A percentile compares a stretch with the other conserved stretches of the same genome.
phyloP scores from a whole-genome alignment of 1,139 yeast genomes.

The Oligophagozyma castellii region DNA sequence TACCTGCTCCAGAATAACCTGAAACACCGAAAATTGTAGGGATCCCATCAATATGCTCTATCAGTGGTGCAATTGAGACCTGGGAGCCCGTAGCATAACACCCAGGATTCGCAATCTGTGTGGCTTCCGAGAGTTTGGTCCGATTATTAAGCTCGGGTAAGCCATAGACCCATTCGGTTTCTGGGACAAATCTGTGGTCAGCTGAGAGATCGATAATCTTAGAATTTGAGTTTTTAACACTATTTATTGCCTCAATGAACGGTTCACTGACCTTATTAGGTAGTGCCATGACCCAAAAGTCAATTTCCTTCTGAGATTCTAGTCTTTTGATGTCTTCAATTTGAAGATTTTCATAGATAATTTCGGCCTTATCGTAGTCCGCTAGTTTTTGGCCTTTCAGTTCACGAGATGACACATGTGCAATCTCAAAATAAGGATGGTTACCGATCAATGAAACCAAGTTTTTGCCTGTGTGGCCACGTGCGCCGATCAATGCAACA shows the following conservation, averaged over 20 bases:
- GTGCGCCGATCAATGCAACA: conserved; percentile 93
- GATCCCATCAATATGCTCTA: conserved; percentile 45
- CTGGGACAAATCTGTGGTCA: conserved; percentile 83
- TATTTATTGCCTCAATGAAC: conserved; percentile 84
- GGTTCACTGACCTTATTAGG: conserved; percentile 98
- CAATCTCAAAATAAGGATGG: conserved; percentile 76
- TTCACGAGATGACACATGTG: conserved; percentile 94
- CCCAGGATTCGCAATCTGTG: conserved; percentile 89
- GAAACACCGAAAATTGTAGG: conserved; percentile 92
- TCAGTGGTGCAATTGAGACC: conserved; percentile 77
- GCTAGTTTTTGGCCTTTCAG: conserved; percentile 72
- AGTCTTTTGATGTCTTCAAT: conserved; percentile 71
- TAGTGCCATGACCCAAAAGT: conserved; percentile 97
- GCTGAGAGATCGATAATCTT: conserved; percentile 89
- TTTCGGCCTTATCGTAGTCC: conserved; percentile 73
- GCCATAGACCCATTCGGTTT: conserved; percentile 87
- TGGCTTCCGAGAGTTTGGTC: conserved; percentile 51
- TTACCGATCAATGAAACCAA: conserved; percentile 72
- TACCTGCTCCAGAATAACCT: conserved; percentile 98
- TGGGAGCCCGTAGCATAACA: conserved; percentile 98
- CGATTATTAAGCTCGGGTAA: conserved; percentile 72
- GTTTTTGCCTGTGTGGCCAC: conserved; percentile 96
- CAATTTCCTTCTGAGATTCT: conserved; percentile 68
- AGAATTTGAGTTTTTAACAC: conserved; percentile 41
- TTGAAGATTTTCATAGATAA: conserved; percentile 74